These are phyloP conservation scores for Raphidocelis subcapitata DNA, from an alignment of 139 green algal species.

Conservation along the genomic window DNA sequence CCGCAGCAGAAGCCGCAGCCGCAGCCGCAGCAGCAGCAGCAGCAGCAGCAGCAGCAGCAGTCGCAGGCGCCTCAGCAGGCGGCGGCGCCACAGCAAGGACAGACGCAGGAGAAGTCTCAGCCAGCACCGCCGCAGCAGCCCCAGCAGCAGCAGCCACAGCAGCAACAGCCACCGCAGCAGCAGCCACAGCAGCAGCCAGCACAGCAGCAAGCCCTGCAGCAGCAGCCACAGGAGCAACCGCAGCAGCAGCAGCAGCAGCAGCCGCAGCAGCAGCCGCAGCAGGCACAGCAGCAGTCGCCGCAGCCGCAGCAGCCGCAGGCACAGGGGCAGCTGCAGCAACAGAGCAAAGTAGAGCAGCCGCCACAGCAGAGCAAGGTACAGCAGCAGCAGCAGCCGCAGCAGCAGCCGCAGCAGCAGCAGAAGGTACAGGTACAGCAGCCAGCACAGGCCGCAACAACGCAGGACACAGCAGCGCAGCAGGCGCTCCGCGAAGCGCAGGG, in stretches of 20 bases:
- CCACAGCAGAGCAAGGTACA: not conserved
- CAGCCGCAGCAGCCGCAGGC: not conserved
- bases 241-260: conserved; percentile 20
- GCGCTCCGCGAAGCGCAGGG: too few relatives aligned
- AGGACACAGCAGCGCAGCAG: not conserved
- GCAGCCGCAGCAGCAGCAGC: too few relatives aligned
- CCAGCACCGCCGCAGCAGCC: not conserved
- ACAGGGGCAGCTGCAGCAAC: not conserved
- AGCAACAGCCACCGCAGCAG: not conserved
- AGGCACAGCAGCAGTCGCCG: not conserved
- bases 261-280: not conserved
- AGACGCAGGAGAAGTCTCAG: not conserved
- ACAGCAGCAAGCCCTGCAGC: conserved; percentile 1
- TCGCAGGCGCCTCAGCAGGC: not conserved
- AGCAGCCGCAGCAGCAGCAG: not conserved
- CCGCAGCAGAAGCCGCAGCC: too few relatives aligned
- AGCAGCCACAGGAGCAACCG: not conserved
- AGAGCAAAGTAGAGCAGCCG: not conserved
- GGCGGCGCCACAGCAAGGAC: not conserved
- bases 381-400: not conserved
- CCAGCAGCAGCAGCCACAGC: not conserved
- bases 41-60: not conserved
- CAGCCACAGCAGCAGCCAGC: not conserved
- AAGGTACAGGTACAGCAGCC: conserved; percentile 6
- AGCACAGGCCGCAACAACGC: not conserved